Conservation (phyloP, 2,329 filamentous ascomycete genomes). For the Paraconiothyrium brasiliense region DNA sequence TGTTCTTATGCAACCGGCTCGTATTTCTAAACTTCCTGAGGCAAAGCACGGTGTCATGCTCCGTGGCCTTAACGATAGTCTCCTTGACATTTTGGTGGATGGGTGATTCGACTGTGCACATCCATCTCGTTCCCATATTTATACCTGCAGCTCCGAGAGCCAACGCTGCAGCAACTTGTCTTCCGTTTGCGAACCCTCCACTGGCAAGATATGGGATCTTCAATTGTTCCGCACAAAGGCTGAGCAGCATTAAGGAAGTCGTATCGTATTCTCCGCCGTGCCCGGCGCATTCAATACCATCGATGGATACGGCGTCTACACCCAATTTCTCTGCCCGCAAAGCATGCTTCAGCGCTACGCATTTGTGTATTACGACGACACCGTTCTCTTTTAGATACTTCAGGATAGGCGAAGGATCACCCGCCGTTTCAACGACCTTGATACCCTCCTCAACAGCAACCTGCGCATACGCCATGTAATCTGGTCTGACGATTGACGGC, state of each 20-base stretch:
- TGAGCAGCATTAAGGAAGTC: constrained; percentile 59
- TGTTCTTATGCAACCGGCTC: constrained; percentile 37
- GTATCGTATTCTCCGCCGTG: constrained; percentile 65
- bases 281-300: constrained; percentile 41
- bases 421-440: constrained; percentile 39
- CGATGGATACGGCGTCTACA: constrained; percentile 38
- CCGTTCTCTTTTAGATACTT: constrained; percentile 39
- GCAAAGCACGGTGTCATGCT: constrained; percentile 37
- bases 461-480: constrained; percentile 37
- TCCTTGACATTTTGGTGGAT: constrained; percentile 40
- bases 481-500: constrained; percentile 38
- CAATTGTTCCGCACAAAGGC: constrained; percentile 35
- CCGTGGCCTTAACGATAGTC: constrained; percentile 35
- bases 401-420: constrained; percentile 37
- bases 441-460: constrained; percentile 39
- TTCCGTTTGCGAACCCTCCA: constrained; percentile 40
- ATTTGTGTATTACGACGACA: constrained; percentile 39
- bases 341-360: constrained; percentile 37
- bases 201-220: constrained; percentile 40
- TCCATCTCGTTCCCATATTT: constrained; percentile 43
- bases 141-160: constrained; percentile 36
- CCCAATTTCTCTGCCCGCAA: constrained; percentile 36
- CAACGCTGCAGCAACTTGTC: constrained; percentile 37
- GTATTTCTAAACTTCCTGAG: constrained; percentile 41
- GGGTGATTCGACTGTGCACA: constrained; percentile 38